These are phyloP conservation scores for Avena sativa DNA, from an alignment of 176 grass and related monocot species.

Conservation along the genomic window DNA sequence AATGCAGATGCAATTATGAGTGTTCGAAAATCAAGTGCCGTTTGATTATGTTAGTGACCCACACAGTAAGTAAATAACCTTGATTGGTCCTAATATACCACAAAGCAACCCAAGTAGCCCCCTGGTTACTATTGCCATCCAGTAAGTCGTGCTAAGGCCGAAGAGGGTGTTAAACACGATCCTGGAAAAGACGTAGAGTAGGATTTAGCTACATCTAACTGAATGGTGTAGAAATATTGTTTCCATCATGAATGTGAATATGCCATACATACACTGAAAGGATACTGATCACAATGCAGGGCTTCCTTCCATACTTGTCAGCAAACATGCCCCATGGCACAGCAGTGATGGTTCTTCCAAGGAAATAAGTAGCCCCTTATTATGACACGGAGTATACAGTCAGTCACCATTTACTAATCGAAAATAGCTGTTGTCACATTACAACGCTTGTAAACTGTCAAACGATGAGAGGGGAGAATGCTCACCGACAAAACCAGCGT, in stretches of 20 bases:
- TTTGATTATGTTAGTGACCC: not conserved
- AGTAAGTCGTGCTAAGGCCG: constrained; percentile 73
- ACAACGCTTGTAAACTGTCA: not conserved
- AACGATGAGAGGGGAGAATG: not conserved
- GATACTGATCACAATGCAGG: constrained; percentile 68
- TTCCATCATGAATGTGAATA: not conserved
- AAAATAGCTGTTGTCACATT: not conserved
- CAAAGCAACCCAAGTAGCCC: constrained; percentile 60
- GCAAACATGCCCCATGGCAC: constrained; percentile 79
- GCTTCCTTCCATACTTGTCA: constrained; percentile 80
- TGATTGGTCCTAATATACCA: constrained; percentile 77
- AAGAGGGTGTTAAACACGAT: constrained; percentile 75
- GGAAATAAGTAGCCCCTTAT: constrained; percentile 68
- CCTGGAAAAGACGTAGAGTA: constrained; percentile 48
- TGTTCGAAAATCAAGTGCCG: not conserved
- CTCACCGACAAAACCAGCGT: constrained; percentile 77
- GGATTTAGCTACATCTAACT: not conserved
- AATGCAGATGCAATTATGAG: constrained; percentile 35
- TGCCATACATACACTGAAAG: constrained; percentile 70
- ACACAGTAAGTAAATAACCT: constrained; percentile 42
- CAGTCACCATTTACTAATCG: not conserved
- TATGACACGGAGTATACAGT: constrained; percentile 25
- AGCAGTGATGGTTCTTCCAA: constrained; percentile 69
- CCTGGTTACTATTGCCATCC: constrained; percentile 73
- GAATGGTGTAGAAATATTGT: not conserved